These are phyloP conservation scores for Phytophthora europaea DNA, from an alignment of 352 stramenopile genomes.

Conservation along the genomic window DNA sequence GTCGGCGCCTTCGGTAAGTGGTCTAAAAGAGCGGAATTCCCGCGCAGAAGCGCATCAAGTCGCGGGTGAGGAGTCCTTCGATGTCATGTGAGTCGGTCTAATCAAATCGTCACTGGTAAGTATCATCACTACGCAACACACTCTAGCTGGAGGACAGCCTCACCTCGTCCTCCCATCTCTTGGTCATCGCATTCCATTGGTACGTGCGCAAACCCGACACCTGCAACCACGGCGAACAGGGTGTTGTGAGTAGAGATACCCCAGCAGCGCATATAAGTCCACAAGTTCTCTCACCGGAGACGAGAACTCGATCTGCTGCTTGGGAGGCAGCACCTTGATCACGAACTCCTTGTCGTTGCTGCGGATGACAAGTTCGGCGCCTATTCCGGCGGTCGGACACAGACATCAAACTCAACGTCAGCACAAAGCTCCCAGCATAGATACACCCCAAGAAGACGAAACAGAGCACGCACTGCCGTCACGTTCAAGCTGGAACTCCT, in stretches of 20 bases:
- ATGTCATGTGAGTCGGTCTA: slow-evolving; percentile 83
- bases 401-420: neutral
- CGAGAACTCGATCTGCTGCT: slow-evolving; percentile 79
- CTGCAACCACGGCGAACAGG: slow-evolving; percentile 30
- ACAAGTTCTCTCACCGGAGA: slow-evolving; percentile 51
- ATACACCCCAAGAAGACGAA: neutral
- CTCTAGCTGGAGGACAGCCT: neutral
- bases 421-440: neutral
- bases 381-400: slow-evolving; percentile 22
- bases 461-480: slow-evolving; percentile 38
- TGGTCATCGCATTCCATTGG: slow-evolving; percentile 76
- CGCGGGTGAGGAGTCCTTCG: slow-evolving; percentile 81
- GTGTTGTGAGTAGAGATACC: slow-evolving; percentile 5
- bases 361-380: slow-evolving; percentile 56
- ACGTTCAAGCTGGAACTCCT: slow-evolving; percentile 62
- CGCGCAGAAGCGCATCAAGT: slow-evolving; percentile 83
- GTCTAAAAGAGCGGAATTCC: slow-evolving; percentile 78
- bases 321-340: slow-evolving; percentile 61
- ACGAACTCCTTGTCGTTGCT: slow-evolving; percentile 69
- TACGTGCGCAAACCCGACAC: slow-evolving; percentile 80
- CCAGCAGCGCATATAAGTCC: neutral
- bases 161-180: slow-evolving; percentile 86
- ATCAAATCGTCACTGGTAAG: slow-evolving; percentile 14
- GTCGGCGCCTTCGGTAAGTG: neutral
- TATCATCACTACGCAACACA: neutral